Evolutionary conservation across 2,329 filamentous ascomycete species (phyloP).

Genomic region (Parastagonospora nodorum): DNA sequence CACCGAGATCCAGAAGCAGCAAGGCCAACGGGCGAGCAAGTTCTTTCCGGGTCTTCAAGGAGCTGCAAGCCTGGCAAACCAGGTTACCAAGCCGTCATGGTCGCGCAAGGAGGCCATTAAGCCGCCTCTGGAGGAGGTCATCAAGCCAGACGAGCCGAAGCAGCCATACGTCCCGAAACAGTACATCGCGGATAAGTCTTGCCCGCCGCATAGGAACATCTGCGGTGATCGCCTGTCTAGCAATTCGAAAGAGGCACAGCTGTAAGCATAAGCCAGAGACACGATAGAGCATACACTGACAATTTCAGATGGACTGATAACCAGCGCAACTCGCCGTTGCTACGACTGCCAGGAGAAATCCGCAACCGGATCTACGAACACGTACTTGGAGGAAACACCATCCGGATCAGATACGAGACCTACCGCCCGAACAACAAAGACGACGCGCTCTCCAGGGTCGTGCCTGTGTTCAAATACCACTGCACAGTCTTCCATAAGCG

Average conservation of each 20-base stretch:
- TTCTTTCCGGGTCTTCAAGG: neutral
- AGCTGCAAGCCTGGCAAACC: neutral
- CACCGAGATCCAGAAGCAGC: conserved; percentile 19
- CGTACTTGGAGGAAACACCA: conserved; percentile 29
- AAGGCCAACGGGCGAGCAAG: conserved; percentile 3
- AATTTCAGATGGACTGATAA: conserved; percentile 27
- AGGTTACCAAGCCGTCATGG: neutral
- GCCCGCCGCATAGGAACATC: conserved; percentile 14
- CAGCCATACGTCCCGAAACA: conserved; percentile 15
- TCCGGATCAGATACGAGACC: conserved; percentile 29
- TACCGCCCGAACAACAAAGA: conserved; percentile 12
- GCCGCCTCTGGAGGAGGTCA: conserved; percentile 7
- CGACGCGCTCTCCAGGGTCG: neutral
- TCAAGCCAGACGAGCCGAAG: conserved; percentile 11
- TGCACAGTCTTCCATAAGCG: conserved; percentile 18
- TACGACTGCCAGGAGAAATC: conserved; percentile 30
- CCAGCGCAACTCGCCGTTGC: conserved; percentile 27
- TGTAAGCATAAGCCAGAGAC: conserved; percentile 14
- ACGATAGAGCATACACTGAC: neutral
- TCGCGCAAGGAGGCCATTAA: conserved; percentile 9
- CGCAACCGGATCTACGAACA: conserved; percentile 28
- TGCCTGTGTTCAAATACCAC: conserved; percentile 29
- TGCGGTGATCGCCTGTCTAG: conserved; percentile 8
- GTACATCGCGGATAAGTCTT: conserved; percentile 14
- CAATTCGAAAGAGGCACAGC: conserved; percentile 13